A percentile compares a stretch with the other conserved stretches of the same genome.
Conservation (phyloP, 2,329 filamentous ascomycete genomes). For the Colletotrichum melonis region DNA sequence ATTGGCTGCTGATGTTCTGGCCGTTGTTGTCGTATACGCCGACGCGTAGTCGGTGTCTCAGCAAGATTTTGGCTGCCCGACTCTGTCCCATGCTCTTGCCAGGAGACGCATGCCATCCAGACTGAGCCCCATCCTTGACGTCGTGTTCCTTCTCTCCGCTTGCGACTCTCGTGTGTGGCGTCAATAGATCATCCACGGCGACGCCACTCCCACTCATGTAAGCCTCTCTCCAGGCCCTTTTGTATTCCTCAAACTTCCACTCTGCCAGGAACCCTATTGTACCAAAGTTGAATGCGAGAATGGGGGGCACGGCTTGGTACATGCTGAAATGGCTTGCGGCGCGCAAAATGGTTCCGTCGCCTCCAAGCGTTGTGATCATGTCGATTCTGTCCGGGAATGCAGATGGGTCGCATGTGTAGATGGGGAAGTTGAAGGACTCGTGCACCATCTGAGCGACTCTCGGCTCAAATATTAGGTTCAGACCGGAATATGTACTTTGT, state of each 20-base stretch:
- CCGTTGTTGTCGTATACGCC: constrained; percentile 82
- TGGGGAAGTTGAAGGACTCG: constrained; percentile 75
- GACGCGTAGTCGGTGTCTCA: constrained; percentile 88
- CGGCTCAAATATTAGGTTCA: constrained; percentile 86
- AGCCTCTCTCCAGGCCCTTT: constrained; percentile 89
- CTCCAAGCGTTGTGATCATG: constrained; percentile 88
- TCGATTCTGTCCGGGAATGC: constrained; percentile 85
- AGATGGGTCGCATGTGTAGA: constrained; percentile 68
- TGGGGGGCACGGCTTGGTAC: constrained; percentile 83
- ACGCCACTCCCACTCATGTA: constrained; percentile 80
- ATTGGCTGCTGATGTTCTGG: constrained; percentile 64
- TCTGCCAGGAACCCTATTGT: constrained; percentile 94
- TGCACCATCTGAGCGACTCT: constrained; percentile 80
- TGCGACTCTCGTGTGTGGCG: constrained; percentile 51
- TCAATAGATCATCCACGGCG: constrained; percentile 56
- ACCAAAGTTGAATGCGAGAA: constrained; percentile 96
- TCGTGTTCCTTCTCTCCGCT: constrained; percentile 42
- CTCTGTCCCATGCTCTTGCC: constrained; percentile 85
- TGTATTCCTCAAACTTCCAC: constrained; percentile 95
- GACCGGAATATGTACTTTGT: constrained; percentile 80
- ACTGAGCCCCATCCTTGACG: constrained; percentile 31
- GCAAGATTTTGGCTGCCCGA: constrained; percentile 82
- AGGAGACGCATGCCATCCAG: constrained; percentile 77
- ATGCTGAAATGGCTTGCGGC: constrained; percentile 83
- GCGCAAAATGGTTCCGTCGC: constrained; percentile 90